Evolutionary conservation across 345 rosid genomes (phyloP), one percentile per base, ranked within the genome.

Genomic region (Triadica sebifera): DNA sequence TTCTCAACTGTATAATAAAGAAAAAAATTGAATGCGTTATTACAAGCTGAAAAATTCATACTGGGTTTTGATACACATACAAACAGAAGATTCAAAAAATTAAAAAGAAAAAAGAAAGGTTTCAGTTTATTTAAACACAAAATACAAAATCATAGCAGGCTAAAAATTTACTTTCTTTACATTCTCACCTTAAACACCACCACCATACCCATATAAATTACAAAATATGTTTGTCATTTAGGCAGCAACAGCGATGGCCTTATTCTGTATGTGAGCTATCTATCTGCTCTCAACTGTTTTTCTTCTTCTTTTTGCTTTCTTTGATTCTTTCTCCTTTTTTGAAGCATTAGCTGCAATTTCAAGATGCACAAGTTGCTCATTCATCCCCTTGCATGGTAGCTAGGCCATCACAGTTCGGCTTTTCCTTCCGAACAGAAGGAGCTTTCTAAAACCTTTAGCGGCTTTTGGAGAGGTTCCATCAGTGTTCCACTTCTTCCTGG

Each of bases 401-500:
- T 66, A 47, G 39, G 64, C 78, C 84, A 81, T 58, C 50, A 52
- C 1, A 68, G 52, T 69, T 68, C 72, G 55, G 69, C 75, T 85
- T 83, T 85, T 91, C 84, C 88, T 79, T 68, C 97, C 97, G 43
- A 95, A 91, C 82, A 93, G 74, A 52, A 95, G 96, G 65, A 95
- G 96, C 91, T 89, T 95, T 77, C 96, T 81, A 73, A 95, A 84
- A 58, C 88, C 97, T 88, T 91, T 95, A 43, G 89, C 87, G 17
- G 89, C 89, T 84, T 91, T 95, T 7, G 94, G 90, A 58, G 93
- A 83, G 76, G 70, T 85, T 46, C 84, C 94, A 4, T 86, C 96
- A 46, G 78, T 85, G 87, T 80, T 87, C 97, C 98, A 95, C 75
- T 91, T 93, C 93, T 90, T 95, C 85, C 98, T 87, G 15, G 90